Evolutionary conservation across 805 yeast species (phyloP).

Genomic region (Yamadazyma akitaensis): DNA sequence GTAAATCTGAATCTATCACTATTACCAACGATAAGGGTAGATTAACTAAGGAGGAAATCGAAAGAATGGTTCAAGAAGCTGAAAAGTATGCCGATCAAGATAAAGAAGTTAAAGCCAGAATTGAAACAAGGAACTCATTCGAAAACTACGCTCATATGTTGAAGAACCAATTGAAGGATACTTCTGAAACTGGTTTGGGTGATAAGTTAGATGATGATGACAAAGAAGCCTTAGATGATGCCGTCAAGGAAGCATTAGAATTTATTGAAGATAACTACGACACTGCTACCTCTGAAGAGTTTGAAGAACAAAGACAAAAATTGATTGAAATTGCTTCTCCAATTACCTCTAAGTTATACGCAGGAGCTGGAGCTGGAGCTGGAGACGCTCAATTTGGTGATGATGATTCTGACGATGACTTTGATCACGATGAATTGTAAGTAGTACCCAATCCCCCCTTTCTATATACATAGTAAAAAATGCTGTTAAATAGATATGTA

Average conservation of each 20-base stretch:
- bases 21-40: slow-evolving; percentile 99
- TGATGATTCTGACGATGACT: slow-evolving; percentile 42
- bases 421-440: slow-evolving; percentile 46
- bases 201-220: slow-evolving; percentile 85
- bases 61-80: slow-evolving; percentile 98
- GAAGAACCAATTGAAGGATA: slow-evolving; percentile 43
- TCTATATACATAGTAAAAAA: not conserved
- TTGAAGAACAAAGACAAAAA: slow-evolving; percentile 82
- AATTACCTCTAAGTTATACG: slow-evolving; percentile 77
- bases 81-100: slow-evolving; percentile 69
- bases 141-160: slow-evolving; percentile 45
- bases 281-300: slow-evolving; percentile 86
- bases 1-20: slow-evolving; percentile 97
- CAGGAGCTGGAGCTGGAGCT: slow-evolving; percentile 43
- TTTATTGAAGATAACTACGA: slow-evolving; percentile 83
- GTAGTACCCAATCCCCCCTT: not conserved
- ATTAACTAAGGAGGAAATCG: slow-evolving; percentile 93
- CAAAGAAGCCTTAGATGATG: slow-evolving; percentile 83
- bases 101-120: slow-evolving; percentile 42
- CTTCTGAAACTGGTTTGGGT: slow-evolving; percentile 51
- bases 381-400: slow-evolving; percentile 40
- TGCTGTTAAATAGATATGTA: not conserved
- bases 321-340: slow-evolving; percentile 84
- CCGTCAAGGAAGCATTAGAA: slow-evolving; percentile 79
- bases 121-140: slow-evolving; percentile 42